Base-by-base conservation (phyloP, 768 basidiomycete species). In the Lyophyllum semitale region DNA sequence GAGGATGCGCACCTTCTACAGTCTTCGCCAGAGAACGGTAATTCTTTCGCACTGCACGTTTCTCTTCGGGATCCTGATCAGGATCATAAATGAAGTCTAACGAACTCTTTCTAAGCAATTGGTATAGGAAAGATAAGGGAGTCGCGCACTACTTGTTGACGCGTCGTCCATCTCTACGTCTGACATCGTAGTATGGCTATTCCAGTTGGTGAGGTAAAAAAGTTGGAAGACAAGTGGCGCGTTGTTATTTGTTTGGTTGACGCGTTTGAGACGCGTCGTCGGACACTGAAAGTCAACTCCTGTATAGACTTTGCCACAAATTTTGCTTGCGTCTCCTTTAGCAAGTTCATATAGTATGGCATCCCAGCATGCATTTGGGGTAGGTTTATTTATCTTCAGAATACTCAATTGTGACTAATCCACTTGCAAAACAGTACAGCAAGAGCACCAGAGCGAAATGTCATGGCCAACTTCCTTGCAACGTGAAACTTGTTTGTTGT, bases 41-140 rank as follows among this genome's bases (percentile, higher is more conserved):
- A 59, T 83, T 76, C 66, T 85, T 85, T 40, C 93, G 79, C 7
- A 94, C 73, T 37, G 77, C 77, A 59, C 93, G 85, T 69, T 89
- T 87, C 66, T 90, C 87, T 58, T 89, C 86, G 4, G 87, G 84
- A 73, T 93, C 82, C 66, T 94, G 92, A 68, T 94, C 89, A 9
- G 91, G 91, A 65, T 94, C 89, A 65, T 91, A 94, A 12, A 78
- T 73, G 17, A 80, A 69, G 47, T 73, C 76, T 65, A 48, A 43
- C 37, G 33, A 46, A 12, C 38, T 12, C 26, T 5, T 13, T n/a
- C 20, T 52, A 13, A 41, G 45, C 30, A 17, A 41, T 25, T 38
- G 23, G 2, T 7, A 12, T 15, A 20, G 30, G 18, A 59, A 29
- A 4, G 11, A 15, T 3, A 30, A 20, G 9, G 15, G 13, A 33